Evolutionary conservation across 1,284 basidiomycete genomes (phyloP).

Genomic region (Ustilago lituana): DNA sequence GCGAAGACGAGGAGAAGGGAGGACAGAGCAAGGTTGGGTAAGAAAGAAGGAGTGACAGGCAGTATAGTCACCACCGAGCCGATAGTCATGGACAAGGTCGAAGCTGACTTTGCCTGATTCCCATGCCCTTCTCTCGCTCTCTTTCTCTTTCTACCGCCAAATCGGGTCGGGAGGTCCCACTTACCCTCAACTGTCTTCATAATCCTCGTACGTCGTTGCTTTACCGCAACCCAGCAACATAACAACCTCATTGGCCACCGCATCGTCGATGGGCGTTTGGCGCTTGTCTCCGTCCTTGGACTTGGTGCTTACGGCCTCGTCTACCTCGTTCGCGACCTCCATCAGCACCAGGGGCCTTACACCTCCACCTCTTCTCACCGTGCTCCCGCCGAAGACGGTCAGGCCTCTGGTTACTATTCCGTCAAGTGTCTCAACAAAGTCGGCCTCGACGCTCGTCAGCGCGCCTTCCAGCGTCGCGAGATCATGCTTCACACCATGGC

Average conservation of each 20-base stretch:
- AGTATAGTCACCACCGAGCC: too few relatives aligned
- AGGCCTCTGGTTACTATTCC: constrained; percentile 72
- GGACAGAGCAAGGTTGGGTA: too few relatives aligned
- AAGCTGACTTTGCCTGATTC: background rate
- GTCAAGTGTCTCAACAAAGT: constrained; percentile 83
- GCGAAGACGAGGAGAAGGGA: too few relatives aligned
- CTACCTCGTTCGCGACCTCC: constrained; percentile 72
- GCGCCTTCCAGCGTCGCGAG: constrained; percentile 82
- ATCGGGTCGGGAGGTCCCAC: constrained; percentile 10
- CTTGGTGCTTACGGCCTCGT: constrained; percentile 96
- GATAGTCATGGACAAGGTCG: constrained; percentile 10
- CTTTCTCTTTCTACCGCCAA: constrained; percentile 2
- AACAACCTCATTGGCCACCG: constrained; percentile 68
- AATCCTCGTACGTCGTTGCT: constrained; percentile 16
- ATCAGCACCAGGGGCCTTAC: constrained; percentile 51
- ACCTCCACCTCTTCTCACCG: constrained; percentile 44
- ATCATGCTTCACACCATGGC: constrained; percentile 73
- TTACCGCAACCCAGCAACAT: constrained; percentile 41
- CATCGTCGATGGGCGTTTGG: constrained; percentile 71
- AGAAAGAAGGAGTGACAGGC: too few relatives aligned
- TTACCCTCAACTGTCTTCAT: constrained; percentile 14
- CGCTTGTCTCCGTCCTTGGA: constrained; percentile 89
- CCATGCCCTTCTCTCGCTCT: background rate
- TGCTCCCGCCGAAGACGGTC: constrained; percentile 43
- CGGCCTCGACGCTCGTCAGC: constrained; percentile 76